These are phyloP conservation scores for Saccharomyces paradoxus DNA, from an alignment of 805 yeast species.

Conservation along the genomic window DNA sequence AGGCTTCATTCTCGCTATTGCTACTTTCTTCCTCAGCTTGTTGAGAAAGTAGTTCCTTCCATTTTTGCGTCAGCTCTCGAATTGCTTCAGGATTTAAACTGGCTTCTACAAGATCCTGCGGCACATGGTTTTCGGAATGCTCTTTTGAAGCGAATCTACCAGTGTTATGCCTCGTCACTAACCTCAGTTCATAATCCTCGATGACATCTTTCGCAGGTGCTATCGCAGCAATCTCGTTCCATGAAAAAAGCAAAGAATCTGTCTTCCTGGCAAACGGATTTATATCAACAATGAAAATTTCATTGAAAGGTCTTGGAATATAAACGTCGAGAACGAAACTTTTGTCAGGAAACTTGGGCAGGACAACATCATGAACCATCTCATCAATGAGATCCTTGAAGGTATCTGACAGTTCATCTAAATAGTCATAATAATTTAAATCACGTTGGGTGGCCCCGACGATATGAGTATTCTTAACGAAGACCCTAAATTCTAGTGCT, in stretches of 20 bases:
- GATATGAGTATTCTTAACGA: constrained; percentile 55
- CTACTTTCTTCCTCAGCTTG: constrained; percentile 18
- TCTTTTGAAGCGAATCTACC: constrained; percentile 75
- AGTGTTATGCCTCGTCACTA: constrained; percentile 60
- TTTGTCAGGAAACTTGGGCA: constrained; percentile 44
- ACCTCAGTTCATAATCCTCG: constrained; percentile 46
- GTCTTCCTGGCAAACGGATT: constrained; percentile 78
- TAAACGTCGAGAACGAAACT: constrained; percentile 73
- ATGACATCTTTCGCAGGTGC: constrained; percentile 3
- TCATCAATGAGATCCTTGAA: constrained; percentile 41
- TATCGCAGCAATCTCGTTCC: constrained; percentile 62
- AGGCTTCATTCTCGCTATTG: constrained; percentile 8
- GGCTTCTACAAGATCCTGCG: constrained; percentile 84
- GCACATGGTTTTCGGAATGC: constrained; percentile 86
- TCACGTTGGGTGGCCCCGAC: constrained; percentile 82
- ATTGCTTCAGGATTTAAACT: constrained; percentile 58
- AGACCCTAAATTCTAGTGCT: constrained; percentile 84
- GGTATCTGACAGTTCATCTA: constrained; percentile 43
- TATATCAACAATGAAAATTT: constrained; percentile 68
- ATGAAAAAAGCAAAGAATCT: constrained; percentile 69
- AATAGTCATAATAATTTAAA: constrained; percentile 68
- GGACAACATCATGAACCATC: constrained; percentile 45
- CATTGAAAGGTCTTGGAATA: constrained; percentile 63
- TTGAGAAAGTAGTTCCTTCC: constrained; percentile 38
- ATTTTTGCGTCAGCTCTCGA: constrained; percentile 57